These are phyloP conservation scores for Aspergillus eucalypticola DNA, from an alignment of 2,329 filamentous ascomycete genomes.

Conservation along the genomic window DNA sequence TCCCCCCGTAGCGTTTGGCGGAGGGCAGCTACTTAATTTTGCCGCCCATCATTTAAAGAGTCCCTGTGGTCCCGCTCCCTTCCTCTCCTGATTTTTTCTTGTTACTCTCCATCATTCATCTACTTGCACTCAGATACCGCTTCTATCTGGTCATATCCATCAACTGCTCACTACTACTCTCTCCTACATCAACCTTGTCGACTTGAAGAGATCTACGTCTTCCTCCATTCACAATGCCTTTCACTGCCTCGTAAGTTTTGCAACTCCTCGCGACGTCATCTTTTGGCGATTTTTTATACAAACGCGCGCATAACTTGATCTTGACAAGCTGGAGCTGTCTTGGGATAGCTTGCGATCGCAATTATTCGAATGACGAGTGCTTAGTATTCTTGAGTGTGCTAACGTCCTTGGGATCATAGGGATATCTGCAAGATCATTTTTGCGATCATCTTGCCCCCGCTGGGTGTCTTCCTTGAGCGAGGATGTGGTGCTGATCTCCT, in stretches of 20 bases:
- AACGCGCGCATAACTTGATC: not conserved
- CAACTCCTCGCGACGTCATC: not conserved
- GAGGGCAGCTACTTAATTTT: slow-evolving; percentile 5
- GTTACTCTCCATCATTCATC: not conserved
- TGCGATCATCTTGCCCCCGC: slow-evolving; percentile 83
- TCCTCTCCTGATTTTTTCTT: not conserved
- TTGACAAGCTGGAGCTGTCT: not conserved
- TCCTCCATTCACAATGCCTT: slow-evolving; percentile 48
- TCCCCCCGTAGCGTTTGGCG: not conserved
- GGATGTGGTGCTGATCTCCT: slow-evolving; percentile 83
- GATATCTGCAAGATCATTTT: slow-evolving; percentile 82
- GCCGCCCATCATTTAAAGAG: slow-evolving; percentile 8
- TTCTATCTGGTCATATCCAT: not conserved
- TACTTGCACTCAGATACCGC: not conserved
- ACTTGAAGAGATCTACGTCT: slow-evolving; percentile 16
- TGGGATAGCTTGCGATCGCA: not conserved
- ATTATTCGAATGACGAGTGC: not conserved
- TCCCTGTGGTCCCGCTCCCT: slow-evolving; percentile 8
- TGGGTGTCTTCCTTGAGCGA: slow-evolving; percentile 92
- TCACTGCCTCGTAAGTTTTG: slow-evolving; percentile 51
- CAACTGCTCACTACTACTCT: not conserved
- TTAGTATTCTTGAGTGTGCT: not conserved
- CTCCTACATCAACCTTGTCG: slow-evolving; percentile 14
- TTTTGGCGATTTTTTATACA: not conserved
- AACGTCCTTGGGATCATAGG: slow-evolving; percentile 42